Percentiles rank a stretch among this genome's conserved stretches.
These are phyloP conservation scores for Eucommia ulmoides DNA, from an alignment of 257 asterid species.

Conservation along the genomic window DNA sequence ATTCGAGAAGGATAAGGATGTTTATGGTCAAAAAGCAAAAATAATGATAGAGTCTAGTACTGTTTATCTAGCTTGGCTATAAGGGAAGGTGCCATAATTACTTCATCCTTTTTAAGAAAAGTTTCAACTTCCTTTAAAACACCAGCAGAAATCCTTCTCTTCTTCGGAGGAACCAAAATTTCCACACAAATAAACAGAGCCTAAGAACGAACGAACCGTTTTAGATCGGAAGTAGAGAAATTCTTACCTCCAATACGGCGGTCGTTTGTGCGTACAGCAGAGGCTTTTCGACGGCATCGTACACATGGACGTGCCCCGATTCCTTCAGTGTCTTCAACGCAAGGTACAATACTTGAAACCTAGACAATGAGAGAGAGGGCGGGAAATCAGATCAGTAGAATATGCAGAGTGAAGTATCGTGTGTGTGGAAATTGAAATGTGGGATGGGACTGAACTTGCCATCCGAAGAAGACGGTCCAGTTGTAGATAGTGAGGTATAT, in stretches of 20 bases:
- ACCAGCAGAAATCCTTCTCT: no score
- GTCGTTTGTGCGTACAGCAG: slow-evolving; percentile 76
- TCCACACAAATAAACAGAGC: no score
- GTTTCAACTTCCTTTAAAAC: no score
- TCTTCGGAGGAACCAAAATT: no score
- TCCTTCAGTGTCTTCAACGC: slow-evolving; percentile 40
- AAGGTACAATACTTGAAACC: slow-evolving; percentile 65
- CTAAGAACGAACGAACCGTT: no score
- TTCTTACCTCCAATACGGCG: slow-evolving; percentile 50
- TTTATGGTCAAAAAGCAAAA: no score
- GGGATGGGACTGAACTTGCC: slow-evolving; percentile 24
- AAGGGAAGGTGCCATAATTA: no score
- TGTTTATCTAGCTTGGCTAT: no score
- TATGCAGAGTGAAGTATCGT: neutral
- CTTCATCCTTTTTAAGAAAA: no score
- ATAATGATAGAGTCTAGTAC: no score
- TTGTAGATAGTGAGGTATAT: slow-evolving; percentile 66
- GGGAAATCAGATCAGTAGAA: slow-evolving; percentile 5
- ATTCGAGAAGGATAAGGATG: no score
- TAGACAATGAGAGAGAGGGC: neutral
- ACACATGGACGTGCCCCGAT: slow-evolving; percentile 64
- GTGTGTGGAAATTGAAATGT: neutral
- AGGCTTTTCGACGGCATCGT: slow-evolving; percentile 71
- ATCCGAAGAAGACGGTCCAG: slow-evolving; percentile 72
- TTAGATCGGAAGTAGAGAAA: no score